These are phyloP conservation scores for Iodosphaeria phyllophila DNA, from an alignment of 2,329 filamentous ascomycete species.

Conservation along the genomic window DNA sequence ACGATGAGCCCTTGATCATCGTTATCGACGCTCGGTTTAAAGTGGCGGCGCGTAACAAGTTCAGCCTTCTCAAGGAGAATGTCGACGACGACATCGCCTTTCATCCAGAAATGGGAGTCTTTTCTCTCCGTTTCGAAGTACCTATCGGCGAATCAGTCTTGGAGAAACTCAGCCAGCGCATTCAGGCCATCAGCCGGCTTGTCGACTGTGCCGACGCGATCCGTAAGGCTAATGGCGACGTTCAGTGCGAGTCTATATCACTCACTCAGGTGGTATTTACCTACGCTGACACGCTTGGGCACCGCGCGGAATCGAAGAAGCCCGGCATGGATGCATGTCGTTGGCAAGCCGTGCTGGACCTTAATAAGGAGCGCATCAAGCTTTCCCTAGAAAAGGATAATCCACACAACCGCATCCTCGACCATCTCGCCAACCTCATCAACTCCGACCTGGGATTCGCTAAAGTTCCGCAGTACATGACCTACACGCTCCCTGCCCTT, in stretches of 20 bases:
- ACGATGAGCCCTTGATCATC: conserved; percentile 15
- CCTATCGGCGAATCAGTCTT: conserved; percentile 40
- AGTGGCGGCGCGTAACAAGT: conserved; percentile 32
- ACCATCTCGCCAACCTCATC: conserved; percentile 35
- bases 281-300: conserved; percentile 28
- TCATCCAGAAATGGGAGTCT: conserved; percentile 36
- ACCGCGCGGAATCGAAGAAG: conserved; percentile 1
- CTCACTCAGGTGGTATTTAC: conserved; percentile 47
- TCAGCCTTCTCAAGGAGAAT: conserved; percentile 31
- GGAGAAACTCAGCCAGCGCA: conserved; percentile 34
- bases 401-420: conserved; percentile 45
- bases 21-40: conserved; percentile 34
- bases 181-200: conserved; percentile 51
- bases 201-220: conserved; percentile 53
- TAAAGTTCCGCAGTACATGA: conserved; percentile 33
- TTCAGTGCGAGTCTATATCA: conserved; percentile 38
- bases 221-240: conserved; percentile 30
- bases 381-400: conserved; percentile 43
- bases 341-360: conserved; percentile 38
- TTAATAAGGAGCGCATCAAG: conserved; percentile 32
- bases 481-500: conserved; percentile 45
- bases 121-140: conserved; percentile 40
- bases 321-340: conserved; percentile 7
- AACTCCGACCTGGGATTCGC: conserved; percentile 24
- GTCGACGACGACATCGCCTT: conserved; percentile 46